Conservation (phyloP, 2,329 filamentous ascomycete genomes). For the Sclerotiophoma versabilis region DNA sequence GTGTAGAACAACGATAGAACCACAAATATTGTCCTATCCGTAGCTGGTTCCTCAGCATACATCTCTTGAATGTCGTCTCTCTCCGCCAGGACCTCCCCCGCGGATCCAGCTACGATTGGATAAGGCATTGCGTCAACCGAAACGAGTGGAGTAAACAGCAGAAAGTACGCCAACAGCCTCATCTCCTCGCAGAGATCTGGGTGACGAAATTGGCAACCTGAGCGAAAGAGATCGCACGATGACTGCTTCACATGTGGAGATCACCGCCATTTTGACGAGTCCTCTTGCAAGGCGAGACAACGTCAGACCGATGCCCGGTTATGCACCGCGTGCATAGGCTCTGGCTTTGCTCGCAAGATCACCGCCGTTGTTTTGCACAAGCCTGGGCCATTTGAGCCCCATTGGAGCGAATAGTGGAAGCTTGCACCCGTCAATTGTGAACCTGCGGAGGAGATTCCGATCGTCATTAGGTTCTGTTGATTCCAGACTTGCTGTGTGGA, state of each 20-base stretch:
- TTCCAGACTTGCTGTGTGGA: neutral
- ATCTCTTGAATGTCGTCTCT: neutral
- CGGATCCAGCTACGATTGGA: neutral
- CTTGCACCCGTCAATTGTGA: neutral
- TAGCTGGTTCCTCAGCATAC: conserved; percentile 15
- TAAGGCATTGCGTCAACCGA: conserved; percentile 3
- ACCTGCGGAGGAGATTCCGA: neutral
- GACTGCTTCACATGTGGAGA: neutral
- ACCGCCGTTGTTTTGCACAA: conserved; percentile 6
- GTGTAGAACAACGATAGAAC: conserved; percentile 19
- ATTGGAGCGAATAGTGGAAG: neutral
- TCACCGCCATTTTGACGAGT: neutral
- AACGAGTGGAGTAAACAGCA: neutral
- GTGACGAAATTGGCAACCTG: neutral
- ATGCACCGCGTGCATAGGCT: neutral
- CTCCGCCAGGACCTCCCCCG: neutral
- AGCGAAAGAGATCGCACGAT: neutral
- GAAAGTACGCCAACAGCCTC: neutral
- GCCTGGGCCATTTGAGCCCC: conserved; percentile 4
- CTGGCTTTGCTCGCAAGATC: neutral
- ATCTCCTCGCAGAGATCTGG: neutral
- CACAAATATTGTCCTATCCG: conserved; percentile 15
- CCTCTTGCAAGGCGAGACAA: neutral
- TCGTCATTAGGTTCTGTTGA: neutral
- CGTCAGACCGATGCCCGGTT: neutral